Percentiles rank a stretch among this genome's conserved stretches.
These are phyloP conservation scores for Aaosphaeria pasadenensis DNA, from an alignment of 2,329 filamentous ascomycete species.

Conservation along the genomic window DNA sequence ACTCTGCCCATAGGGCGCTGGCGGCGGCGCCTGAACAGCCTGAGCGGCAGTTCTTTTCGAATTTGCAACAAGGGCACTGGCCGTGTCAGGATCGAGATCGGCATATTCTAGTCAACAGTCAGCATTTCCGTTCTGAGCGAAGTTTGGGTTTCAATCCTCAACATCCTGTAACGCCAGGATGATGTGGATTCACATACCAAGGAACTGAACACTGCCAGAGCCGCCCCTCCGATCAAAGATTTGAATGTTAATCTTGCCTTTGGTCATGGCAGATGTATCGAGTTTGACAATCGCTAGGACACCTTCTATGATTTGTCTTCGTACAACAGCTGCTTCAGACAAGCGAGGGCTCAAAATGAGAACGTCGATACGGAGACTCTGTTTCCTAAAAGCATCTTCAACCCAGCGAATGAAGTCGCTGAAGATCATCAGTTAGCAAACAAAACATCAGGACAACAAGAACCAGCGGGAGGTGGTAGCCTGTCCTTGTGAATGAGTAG, in stretches of 20 bases:
- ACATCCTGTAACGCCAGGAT: background rate
- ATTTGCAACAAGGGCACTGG: conserved; percentile 75
- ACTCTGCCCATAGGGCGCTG: conserved; percentile 17
- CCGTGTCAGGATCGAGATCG: conserved; percentile 73
- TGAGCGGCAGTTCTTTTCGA: conserved; percentile 55
- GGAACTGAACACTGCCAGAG: conserved; percentile 73
- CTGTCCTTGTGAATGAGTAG: background rate
- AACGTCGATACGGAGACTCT: conserved; percentile 71
- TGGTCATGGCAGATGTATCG: conserved; percentile 64
- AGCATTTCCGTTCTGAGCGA: conserved; percentile 7
- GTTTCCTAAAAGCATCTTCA: conserved; percentile 69
- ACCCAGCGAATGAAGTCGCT: conserved; percentile 80
- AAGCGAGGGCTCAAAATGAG: conserved; percentile 77
- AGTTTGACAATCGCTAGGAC: conserved; percentile 82
- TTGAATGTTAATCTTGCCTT: conserved; percentile 74
- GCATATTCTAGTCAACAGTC: conserved; percentile 63
- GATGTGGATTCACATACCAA: conserved; percentile 48
- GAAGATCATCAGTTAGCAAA: conserved; percentile 1
- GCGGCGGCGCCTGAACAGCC: conserved; percentile 22
- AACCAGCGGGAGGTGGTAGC: too few species aligned
- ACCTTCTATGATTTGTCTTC: conserved; percentile 82
- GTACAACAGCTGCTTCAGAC: conserved; percentile 74
- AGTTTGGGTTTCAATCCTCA: too few species aligned
- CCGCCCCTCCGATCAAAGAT: conserved; percentile 79
- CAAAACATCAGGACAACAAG: background rate